Evolutionary conservation across 1,139 yeast genomes (phyloP), one percentile per base, ranked within the genome.

Genomic region (Candida sanyaensis): DNA sequence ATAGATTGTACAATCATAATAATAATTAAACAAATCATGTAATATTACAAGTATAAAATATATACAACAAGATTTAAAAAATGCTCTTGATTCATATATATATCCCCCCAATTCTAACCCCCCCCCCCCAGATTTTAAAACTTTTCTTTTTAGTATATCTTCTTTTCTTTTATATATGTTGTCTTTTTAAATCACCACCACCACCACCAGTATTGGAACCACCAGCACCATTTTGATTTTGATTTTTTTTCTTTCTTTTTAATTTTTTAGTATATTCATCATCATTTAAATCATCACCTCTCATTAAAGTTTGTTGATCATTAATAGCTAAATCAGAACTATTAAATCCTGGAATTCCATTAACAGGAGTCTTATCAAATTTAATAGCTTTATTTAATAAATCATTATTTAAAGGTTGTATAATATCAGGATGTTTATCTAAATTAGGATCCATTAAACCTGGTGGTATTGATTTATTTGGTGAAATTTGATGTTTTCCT

Each of bases 291-390:
- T 75, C 80, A 43, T 74, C 80, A 7, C 77, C 69, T 51, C 79
- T 62, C 69, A 71, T 71, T 44, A 73, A 58, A 28, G 72, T 66
- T 46, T 71, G 75, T 54, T 74, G 75, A 51, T 80, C 86, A 50
- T 79, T 79, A 44, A 86, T 80, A 4, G 88, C 96, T 59, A 88
- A 73, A 54, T 84, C 81, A 1, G 82, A 73, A 6, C 86, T 73
- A 56, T 87, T 88, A 62, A 88, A 88, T 0, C 95, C 96, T 0
- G 93, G 91, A 24, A 89, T 80, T 1, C 96, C 96, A 45, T 81
- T 75, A 10, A 80, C 78, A 0, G 89, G 81, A 1, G 92, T 84
- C 56, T 79, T 82, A 47, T 86, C 90, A 55, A 89, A 83, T 50
- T 74, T 73, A 53, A 89, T 67, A 5, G 84, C 83, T 24, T 73